These are phyloP conservation scores for Nakazawaea ernobii DNA, from an alignment of 805 yeast genomes.

Conservation along the genomic window DNA sequence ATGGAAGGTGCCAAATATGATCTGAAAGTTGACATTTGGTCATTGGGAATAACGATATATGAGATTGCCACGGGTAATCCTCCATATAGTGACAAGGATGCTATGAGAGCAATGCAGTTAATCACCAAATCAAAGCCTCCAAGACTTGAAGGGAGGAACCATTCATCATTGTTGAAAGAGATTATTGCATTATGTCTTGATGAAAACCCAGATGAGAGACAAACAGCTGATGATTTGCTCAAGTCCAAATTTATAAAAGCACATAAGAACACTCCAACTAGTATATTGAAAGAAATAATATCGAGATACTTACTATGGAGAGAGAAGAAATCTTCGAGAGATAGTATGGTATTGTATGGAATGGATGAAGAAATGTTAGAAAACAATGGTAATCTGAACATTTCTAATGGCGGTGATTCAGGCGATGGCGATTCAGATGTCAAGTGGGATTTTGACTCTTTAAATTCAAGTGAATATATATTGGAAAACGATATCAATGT, in stretches of 20 bases:
- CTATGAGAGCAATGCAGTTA: conserved; percentile 88
- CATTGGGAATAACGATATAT: conserved; percentile 87
- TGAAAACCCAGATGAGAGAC: conserved; percentile 86
- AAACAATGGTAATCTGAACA: conserved; percentile 12
- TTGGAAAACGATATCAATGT: conserved; percentile 60
- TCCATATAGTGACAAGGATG: conserved; percentile 94
- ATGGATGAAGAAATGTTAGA: conserved; percentile 33
- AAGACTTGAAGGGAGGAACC: conserved; percentile 84
- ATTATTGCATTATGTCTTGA: conserved; percentile 88
- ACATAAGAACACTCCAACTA: conserved; percentile 55
- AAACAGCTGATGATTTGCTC: conserved; percentile 76
- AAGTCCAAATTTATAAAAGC: conserved; percentile 67
- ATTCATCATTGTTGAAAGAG: conserved; percentile 72
- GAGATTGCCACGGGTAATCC: conserved; percentile 98
- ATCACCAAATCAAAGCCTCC: conserved; percentile 94
- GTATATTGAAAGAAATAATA: conserved; percentile 65
- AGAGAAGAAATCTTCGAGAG: conserved; percentile 54
- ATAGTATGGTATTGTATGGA: conserved; percentile 35
- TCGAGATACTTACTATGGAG: conserved; percentile 72
- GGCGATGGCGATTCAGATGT: conserved; percentile 36
- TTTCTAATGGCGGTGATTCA: conserved; percentile 18
- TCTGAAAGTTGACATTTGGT: conserved; percentile 95
- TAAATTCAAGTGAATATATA: conserved; percentile 68
- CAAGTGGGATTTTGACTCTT: conserved; percentile 88
- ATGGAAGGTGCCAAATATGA: conserved; percentile 86